Base-by-base conservation (phyloP, 225 moss, liverwort and hornwort species). In the Ulota crispa region DNA sequence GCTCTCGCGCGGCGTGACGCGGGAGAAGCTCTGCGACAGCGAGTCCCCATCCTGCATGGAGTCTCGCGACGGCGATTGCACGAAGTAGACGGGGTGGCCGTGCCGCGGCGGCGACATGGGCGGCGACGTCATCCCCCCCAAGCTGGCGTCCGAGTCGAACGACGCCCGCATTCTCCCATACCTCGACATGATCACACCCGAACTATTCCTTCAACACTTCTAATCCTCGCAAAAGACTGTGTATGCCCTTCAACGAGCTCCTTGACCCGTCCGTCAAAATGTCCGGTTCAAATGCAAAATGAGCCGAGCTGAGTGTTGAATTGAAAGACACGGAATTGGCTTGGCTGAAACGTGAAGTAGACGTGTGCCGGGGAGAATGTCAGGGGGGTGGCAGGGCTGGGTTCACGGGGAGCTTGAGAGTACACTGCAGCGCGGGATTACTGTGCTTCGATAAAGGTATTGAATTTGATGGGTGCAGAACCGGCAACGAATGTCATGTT, bases 31-130 rank as follows among this genome's bases (percentile, higher is more conserved):
- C 68, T 93, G 94, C 23, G 93, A 91, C 0, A 93, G 78, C 0
- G 91, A 89, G 68, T 94, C 96, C 13, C 73, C 89, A 42, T 96
- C 94, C 28, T 88, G 93, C 72, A 89, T 91, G 10, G 94, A 93
- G 73, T 94, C 94, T 20, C 96, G 89, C 3, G 96, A 96, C 1
- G 96, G 94, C 1, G 92, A 94, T 72, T 96, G 93, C 13, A 96
- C 93, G 71, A 94, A 96, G 77, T 96, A 96, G 8, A 94, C 87
- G 0, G 95, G 95, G 78, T 92, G 94, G 30, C 91, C 91, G 18
- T 91, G 88, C 8, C 88, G 80, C 10, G 84, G 76, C n/a, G 91
- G 84, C 42, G 89, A 85, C 84, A 88, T 64, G 21, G 91, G 89
- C 47, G 91, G 91, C 26, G 91, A 91, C 50, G 64, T 78, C 56